phyloP scores from a whole-genome alignment of 495 filamentous ascomycete genomes.

The Podospora conica region DNA sequence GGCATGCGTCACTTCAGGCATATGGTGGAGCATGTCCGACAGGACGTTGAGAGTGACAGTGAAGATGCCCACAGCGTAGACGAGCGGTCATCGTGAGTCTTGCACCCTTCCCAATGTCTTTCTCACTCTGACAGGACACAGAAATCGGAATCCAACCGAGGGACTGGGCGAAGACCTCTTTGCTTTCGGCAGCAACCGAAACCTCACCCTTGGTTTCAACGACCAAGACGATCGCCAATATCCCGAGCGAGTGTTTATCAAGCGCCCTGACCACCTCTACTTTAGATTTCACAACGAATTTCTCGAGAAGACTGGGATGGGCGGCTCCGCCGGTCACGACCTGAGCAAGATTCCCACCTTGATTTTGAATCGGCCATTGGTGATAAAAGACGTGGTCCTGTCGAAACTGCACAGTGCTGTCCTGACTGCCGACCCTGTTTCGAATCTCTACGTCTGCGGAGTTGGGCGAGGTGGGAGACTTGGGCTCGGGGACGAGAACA shows the following conservation, averaged over 20 bases:
- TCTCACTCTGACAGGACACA: slow-evolving; percentile 6
- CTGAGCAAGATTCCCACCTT: slow-evolving; percentile 57
- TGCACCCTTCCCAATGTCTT: neutral
- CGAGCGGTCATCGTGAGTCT: slow-evolving; percentile 21
- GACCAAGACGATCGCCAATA: slow-evolving; percentile 91
- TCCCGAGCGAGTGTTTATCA: slow-evolving; percentile 72
- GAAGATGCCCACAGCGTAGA: slow-evolving; percentile 27
- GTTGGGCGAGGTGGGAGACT: slow-evolving; percentile 86
- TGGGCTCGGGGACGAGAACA: slow-evolving; percentile 83
- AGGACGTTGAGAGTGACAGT: slow-evolving; percentile 38
- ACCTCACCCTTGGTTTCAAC: slow-evolving; percentile 83
- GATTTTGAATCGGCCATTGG: slow-evolving; percentile 60
- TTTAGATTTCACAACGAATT: slow-evolving; percentile 60
- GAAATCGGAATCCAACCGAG: neutral
- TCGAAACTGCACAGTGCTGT: slow-evolving; percentile 91
- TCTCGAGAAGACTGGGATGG: slow-evolving; percentile 32
- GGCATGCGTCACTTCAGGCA: slow-evolving; percentile 46
- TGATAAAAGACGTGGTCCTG: slow-evolving; percentile 71
- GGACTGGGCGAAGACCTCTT: slow-evolving; percentile 73
- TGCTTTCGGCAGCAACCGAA: slow-evolving; percentile 92
- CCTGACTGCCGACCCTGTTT: slow-evolving; percentile 80
- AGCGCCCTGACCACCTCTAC: slow-evolving; percentile 75
- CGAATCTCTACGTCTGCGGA: slow-evolving; percentile 89
- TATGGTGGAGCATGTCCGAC: slow-evolving; percentile 15
- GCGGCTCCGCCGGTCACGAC: slow-evolving; percentile 28